These are phyloP conservation scores for Kluyveromyces lactis DNA, from an alignment of 805 yeast genomes.

Conservation along the genomic window DNA sequence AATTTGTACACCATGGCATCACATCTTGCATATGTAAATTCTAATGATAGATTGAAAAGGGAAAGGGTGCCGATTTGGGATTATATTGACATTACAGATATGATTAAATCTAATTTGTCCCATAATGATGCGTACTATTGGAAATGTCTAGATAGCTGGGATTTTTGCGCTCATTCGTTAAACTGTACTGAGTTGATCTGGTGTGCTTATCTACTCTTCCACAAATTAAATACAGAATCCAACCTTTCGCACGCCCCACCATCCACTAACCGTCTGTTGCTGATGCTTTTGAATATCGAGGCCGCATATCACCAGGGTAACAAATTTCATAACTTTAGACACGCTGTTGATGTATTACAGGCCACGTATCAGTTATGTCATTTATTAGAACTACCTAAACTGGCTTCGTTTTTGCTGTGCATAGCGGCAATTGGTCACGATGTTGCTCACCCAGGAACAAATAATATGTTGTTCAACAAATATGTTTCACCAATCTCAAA, in stretches of 20 bases:
- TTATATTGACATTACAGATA: neutral
- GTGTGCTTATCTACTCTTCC: conserved; percentile 21
- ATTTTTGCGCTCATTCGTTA: conserved; percentile 23
- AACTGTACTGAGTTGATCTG: conserved; percentile 20
- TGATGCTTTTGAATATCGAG: conserved; percentile 58
- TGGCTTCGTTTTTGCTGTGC: conserved; percentile 37
- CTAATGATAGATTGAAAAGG: neutral
- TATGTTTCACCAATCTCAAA: conserved; percentile 55
- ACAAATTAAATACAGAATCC: conserved; percentile 13
- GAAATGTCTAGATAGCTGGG: conserved; percentile 20
- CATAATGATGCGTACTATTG: conserved; percentile 12
- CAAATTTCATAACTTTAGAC: conserved; percentile 91
- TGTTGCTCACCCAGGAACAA: conserved; percentile 94
- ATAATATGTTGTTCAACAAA: conserved; percentile 59
- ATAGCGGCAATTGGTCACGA: conserved; percentile 92
- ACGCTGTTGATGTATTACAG: conserved; percentile 92
- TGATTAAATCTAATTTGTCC: conserved; percentile 4
- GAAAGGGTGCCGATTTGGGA: neutral
- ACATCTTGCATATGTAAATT: conserved; percentile 11
- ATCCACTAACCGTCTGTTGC: conserved; percentile 41
- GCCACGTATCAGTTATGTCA: conserved; percentile 60
- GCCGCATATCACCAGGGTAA: conserved; percentile 77
- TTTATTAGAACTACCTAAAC: conserved; percentile 6
- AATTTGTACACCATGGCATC: conserved; percentile 24
- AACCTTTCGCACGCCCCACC: conserved; percentile 3